Evolutionary conservation across 176 grass and related monocot species (phyloP).

Genomic region (Pharus latifolius): DNA sequence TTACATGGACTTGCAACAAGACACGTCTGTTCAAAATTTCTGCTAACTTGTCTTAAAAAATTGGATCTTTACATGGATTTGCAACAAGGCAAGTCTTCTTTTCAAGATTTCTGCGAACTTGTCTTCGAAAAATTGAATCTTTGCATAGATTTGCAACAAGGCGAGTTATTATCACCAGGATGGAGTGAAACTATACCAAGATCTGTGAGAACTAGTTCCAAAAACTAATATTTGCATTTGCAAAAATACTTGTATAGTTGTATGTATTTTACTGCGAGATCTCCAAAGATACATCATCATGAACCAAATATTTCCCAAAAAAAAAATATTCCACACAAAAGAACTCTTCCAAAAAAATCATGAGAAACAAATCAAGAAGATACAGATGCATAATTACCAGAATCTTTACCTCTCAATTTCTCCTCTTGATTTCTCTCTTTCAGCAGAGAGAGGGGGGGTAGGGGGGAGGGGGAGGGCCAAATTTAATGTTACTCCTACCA

Average conservation of each 20-base stretch:
- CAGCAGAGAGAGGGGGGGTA: not conserved
- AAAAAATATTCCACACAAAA: no score
- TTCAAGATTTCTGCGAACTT: not conserved
- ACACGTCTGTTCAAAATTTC: not conserved
- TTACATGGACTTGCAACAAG: not conserved
- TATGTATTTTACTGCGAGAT: no score
- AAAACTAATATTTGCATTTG: not conserved
- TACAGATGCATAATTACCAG: constrained; percentile 19
- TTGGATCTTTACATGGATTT: not conserved
- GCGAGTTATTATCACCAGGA: no score
- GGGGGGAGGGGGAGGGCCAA: not conserved
- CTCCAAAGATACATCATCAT: no score
- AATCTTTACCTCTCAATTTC: constrained; percentile 35
- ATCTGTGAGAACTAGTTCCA: not conserved
- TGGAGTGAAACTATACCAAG: no score
- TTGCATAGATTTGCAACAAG: no score
- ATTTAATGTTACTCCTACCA: constrained; percentile 36
- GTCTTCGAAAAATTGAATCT: not conserved
- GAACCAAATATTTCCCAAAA: no score
- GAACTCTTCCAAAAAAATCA: not conserved
- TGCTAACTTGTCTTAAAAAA: not conserved
- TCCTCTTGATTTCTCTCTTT: not conserved
- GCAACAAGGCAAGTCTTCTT: not conserved
- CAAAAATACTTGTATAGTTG: no score
- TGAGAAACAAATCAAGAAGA: not conserved